A percentile compares a stretch with the other conserved stretches of the same genome.
phyloP scores from a whole-genome alignment of 257 asterid species.

The Solanum infundibuliforme region DNA sequence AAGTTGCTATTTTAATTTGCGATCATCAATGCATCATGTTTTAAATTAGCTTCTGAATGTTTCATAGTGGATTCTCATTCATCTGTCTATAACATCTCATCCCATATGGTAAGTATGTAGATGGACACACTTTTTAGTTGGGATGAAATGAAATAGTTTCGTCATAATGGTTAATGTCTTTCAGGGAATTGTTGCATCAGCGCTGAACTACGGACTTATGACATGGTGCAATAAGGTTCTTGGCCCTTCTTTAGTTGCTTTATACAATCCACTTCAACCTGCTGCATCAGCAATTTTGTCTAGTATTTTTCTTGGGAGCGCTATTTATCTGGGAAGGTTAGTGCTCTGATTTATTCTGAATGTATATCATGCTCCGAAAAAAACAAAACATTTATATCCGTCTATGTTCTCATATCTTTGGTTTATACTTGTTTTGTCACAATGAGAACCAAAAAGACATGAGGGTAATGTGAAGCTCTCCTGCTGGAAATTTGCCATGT shows the following conservation, averaged over 20 bases:
- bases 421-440: background rate
- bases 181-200: constrained; percentile 88
- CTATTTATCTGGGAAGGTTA: constrained; percentile 94
- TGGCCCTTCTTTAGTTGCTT: constrained; percentile 90
- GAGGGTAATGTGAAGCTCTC: background rate
- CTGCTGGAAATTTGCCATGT: background rate
- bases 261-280: constrained; percentile 91
- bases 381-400: background rate
- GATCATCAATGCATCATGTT: background rate
- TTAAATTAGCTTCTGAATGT: background rate
- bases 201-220: constrained; percentile 71
- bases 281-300: constrained; percentile 81
- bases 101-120: background rate
- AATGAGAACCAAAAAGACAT: background rate
- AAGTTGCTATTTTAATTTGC: background rate
- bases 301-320: constrained; percentile 81
- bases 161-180: background rate
- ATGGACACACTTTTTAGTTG: background rate
- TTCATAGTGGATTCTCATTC: background rate
- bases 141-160: background rate
- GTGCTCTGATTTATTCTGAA: background rate
- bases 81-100: background rate
- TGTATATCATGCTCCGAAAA: background rate
- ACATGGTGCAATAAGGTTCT: constrained; percentile 85
- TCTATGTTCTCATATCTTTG: background rate